phyloP scores from a whole-genome alignment of 129 eudicot species.

The Arctium lappa region DNA sequence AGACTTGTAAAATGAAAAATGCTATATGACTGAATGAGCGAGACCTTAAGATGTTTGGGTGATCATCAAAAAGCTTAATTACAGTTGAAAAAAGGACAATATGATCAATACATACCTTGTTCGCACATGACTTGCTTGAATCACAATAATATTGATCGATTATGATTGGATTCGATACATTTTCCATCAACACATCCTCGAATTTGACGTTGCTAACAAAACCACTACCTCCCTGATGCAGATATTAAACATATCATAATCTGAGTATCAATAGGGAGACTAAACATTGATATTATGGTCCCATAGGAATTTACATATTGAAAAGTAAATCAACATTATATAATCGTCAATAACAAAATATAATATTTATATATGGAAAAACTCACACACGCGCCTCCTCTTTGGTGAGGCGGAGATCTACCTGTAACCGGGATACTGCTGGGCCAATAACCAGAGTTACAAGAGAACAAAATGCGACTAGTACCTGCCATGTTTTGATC shows the following conservation, averaged over 20 bases:
- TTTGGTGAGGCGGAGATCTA: neutral
- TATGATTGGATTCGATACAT: conserved; percentile 86
- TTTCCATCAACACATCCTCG: conserved; percentile 63
- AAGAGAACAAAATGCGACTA: neutral
- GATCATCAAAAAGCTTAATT: neutral
- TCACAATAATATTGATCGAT: conserved; percentile 92
- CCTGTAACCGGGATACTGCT: neutral
- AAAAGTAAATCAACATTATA: neutral
- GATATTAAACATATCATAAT: neutral
- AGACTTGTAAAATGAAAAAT: neutral
- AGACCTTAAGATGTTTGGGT: neutral
- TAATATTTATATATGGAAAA: neutral
- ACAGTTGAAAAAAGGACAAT: neutral
- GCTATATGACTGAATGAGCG: neutral
- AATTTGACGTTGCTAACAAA: conserved; percentile 61
- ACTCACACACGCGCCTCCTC: neutral
- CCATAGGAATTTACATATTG: neutral
- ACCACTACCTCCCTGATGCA: conserved; percentile 79
- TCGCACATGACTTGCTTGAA: conserved; percentile 50
- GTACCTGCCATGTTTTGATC: conserved; percentile 95
- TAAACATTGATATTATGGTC: neutral
- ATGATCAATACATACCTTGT: conserved; percentile 50
- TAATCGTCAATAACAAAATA: neutral
- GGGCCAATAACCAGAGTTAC: neutral
- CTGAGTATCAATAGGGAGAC: neutral